A percentile compares a stretch with the other conserved stretches of the same genome.
Evolutionary conservation across 2,329 filamentous ascomycete species (phyloP).

Genomic region (Ceratocystis cubensis): DNA sequence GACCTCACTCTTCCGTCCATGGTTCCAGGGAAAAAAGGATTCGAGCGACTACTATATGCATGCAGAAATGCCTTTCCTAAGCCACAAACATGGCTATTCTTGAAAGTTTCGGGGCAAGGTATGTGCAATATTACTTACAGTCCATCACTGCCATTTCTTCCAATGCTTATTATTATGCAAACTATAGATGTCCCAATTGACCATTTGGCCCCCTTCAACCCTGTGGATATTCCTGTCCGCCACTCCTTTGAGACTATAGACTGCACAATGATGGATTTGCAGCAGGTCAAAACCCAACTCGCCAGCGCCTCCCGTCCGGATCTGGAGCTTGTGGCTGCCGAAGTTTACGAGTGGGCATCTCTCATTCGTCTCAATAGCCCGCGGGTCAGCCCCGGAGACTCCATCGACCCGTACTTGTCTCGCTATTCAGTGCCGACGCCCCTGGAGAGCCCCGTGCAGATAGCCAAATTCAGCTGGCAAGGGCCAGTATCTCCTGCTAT

Average conservation of each 20-base stretch:
- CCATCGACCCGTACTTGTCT: conserved; percentile 55
- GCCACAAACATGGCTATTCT: conserved; percentile 66
- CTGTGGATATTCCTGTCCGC: conserved; percentile 17
- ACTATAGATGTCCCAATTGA: conserved; percentile 10
- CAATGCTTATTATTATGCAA: background rate
- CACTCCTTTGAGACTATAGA: conserved; percentile 33
- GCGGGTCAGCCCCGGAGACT: conserved; percentile 44
- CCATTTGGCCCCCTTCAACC: conserved; percentile 21
- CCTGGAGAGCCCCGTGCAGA: conserved; percentile 24
- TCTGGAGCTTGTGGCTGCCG: conserved; percentile 35
- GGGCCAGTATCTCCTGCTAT: conserved; percentile 45
- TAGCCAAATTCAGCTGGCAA: conserved; percentile 46
- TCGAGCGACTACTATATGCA: conserved; percentile 65
- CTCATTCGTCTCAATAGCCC: conserved; percentile 54
- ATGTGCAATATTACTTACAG: background rate
- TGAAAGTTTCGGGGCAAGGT: conserved; percentile 37
- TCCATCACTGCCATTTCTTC: background rate
- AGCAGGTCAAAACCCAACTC: conserved; percentile 8
- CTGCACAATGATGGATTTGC: conserved; percentile 35
- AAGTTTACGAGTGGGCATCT: conserved; percentile 63
- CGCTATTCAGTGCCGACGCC: conserved; percentile 37
- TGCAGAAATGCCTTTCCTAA: conserved; percentile 62
- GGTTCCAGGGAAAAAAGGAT: conserved; percentile 71
- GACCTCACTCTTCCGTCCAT: conserved; percentile 65
- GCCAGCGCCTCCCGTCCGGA: conserved; percentile 24